Evolutionary conservation across 805 yeast species (phyloP).

Genomic region (Wickerhamomyces subpelliculosus): DNA sequence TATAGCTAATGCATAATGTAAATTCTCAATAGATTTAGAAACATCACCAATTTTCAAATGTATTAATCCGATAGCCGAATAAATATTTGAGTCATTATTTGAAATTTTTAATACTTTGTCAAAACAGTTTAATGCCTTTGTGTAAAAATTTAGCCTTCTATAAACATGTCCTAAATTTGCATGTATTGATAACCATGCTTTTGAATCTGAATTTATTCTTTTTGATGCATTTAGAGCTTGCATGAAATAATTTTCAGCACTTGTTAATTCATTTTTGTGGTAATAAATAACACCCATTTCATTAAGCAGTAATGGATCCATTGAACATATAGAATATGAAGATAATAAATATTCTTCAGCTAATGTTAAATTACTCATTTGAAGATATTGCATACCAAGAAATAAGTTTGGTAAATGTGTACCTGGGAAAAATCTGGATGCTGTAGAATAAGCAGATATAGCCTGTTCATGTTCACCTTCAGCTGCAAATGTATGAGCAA

Average conservation of each 20-base stretch:
- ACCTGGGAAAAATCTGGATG: conserved; percentile 85
- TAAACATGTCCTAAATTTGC: conserved; percentile 87
- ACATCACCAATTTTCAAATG: conserved; percentile 62
- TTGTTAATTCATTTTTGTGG: conserved; percentile 58
- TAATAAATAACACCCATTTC: conserved; percentile 91
- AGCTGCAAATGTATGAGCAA: conserved; percentile 95
- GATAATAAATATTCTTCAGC: conserved; percentile 82
- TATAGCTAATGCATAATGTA: conserved; percentile 78
- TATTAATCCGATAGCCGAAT: conserved; percentile 80
- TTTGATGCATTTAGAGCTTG: conserved; percentile 68
- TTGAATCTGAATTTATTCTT: conserved; percentile 66
- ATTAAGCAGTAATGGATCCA: conserved; percentile 82
- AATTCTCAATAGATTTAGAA: conserved; percentile 60
- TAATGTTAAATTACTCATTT: conserved; percentile 72
- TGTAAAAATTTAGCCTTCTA: conserved; percentile 53
- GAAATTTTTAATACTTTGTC: conserved; percentile 65
- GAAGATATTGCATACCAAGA: conserved; percentile 93
- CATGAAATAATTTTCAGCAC: conserved; percentile 64
- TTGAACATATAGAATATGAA: conserved; percentile 69
- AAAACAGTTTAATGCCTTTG: conserved; percentile 69
- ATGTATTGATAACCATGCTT: conserved; percentile 80
- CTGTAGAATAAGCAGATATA: conserved; percentile 92
- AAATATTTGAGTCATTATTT: conserved; percentile 64
- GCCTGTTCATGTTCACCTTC: conserved; percentile 99
- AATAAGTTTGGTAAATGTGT: conserved; percentile 85